Evolutionary conservation across 73 alveolate genomes (phyloP).

Genomic region (Tetrahymena thermophila): DNA sequence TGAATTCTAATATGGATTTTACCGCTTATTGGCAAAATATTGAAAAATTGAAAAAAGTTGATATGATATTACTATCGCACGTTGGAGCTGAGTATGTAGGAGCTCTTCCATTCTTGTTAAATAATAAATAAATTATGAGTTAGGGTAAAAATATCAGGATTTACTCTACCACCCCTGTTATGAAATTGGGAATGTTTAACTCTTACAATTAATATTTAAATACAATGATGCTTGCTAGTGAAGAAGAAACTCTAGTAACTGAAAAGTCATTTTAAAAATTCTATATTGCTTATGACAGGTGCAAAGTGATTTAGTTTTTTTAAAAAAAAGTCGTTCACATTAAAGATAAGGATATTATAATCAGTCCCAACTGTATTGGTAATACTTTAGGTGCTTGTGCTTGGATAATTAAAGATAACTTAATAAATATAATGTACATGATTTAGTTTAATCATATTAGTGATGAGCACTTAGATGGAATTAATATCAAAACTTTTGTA

Average conservation of each 20-base stretch:
- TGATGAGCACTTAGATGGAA: neutral
- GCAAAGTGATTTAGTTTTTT: neutral
- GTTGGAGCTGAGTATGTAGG: neutral
- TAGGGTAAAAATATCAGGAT: neutral
- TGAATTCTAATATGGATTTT: neutral
- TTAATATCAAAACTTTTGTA: neutral
- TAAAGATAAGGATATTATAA: neutral
- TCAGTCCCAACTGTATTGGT: neutral
- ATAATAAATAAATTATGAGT: neutral
- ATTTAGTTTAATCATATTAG: neutral
- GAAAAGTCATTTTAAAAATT: neutral
- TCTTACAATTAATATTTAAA: neutral
- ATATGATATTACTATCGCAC: neutral
- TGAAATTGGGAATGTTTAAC: neutral
- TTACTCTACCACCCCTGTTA: neutral
- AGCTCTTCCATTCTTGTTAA: neutral
- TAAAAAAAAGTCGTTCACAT: neutral
- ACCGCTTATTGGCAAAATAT: neutral
- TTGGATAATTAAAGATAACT: neutral
- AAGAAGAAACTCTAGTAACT: neutral
- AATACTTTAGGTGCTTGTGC: neutral
- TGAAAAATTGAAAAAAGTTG: neutral
- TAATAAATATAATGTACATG: neutral
- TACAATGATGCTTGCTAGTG: neutral
- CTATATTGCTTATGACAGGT: neutral